Conservation (phyloP, 2,329 filamentous ascomycete species). For the Beauveria medogensis region DNA sequence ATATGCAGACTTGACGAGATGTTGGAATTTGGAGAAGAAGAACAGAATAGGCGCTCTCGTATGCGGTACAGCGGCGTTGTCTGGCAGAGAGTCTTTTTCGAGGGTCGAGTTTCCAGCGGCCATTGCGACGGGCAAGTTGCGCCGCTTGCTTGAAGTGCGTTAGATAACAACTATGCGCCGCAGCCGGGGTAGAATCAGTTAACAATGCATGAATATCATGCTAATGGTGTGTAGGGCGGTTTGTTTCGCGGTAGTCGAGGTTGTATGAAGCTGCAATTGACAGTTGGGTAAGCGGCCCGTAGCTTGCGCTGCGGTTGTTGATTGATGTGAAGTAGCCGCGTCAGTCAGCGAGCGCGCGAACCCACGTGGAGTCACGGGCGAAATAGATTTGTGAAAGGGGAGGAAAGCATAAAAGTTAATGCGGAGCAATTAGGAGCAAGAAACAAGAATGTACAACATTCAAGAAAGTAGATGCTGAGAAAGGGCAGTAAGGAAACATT, state of each 20-base stretch:
- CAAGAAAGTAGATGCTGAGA: background rate
- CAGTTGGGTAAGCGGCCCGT: background rate
- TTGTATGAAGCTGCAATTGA: background rate
- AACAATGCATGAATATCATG: background rate
- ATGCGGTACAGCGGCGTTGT: constrained; percentile 2
- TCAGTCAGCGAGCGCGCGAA: background rate
- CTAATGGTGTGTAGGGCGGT: background rate
- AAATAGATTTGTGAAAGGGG: too few relatives aligned
- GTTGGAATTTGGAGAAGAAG: background rate
- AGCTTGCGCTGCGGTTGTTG: background rate
- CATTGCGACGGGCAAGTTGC: background rate
- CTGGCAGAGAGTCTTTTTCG: background rate
- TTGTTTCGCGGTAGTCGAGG: background rate
- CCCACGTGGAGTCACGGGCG: too few relatives aligned
- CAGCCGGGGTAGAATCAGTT: background rate
- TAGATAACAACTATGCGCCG: background rate
- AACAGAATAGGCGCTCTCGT: background rate
- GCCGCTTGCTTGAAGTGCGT: background rate
- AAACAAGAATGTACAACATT: background rate
- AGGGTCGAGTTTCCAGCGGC: background rate
- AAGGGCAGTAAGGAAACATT: background rate
- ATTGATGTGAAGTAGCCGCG: background rate
- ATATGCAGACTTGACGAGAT: constrained; percentile 20
- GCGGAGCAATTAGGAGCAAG: background rate
- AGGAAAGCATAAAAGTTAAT: too few relatives aligned